Conservation (phyloP, 1,139 yeast species). For the Chernovozyma sophiae-reginae region DNA sequence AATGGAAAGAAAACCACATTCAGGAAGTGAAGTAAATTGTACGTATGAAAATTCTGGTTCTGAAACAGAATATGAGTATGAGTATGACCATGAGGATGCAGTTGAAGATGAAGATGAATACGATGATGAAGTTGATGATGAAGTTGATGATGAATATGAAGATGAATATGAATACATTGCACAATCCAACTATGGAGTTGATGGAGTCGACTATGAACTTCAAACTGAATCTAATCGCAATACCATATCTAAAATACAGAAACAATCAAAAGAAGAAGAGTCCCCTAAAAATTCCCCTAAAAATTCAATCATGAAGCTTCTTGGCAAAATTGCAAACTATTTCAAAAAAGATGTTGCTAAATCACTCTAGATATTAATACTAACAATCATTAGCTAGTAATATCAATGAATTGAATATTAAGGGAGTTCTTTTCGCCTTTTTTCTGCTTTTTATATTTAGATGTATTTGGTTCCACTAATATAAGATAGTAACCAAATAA, state of each 20-base stretch:
- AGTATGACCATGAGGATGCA: neutral
- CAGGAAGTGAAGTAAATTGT: conserved; percentile 12
- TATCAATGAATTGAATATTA: neutral
- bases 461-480: no score
- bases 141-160: neutral
- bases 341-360: neutral
- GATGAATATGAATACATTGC: no score
- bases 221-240: neutral
- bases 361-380: neutral
- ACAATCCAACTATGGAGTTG: no score
- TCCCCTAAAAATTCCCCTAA: neutral
- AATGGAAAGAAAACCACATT: conserved; percentile 6
- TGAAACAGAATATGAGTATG: neutral
- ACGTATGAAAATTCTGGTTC: conserved; percentile 14
- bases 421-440: neutral
- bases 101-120: neutral
- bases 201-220: neutral
- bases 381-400: neutral
- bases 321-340: neutral
- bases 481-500: no score
- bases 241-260: neutral
- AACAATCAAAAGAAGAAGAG: neutral
- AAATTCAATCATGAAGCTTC: neutral
- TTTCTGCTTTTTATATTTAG: neutral
- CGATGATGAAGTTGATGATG: neutral